phyloP scores from a whole-genome alignment of 2,329 filamentous ascomycete genomes.

The Cladophialophora exuberans region DNA sequence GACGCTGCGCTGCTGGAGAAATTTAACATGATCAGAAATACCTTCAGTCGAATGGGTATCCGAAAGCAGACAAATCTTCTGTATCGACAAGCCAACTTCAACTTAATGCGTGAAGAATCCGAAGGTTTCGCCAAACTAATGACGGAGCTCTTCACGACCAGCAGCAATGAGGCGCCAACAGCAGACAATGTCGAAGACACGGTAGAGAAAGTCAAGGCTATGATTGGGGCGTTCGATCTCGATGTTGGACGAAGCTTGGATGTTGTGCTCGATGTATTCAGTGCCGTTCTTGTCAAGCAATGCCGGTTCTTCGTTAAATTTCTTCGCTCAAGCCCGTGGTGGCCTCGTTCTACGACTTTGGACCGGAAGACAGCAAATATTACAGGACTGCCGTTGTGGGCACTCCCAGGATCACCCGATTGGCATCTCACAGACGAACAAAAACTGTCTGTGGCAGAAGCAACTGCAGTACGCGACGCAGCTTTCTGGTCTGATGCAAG shows the following conservation, averaged over 20 bases:
- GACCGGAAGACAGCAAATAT: slow-evolving; percentile 1
- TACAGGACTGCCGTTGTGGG: slow-evolving; percentile 81
- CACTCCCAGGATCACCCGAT: slow-evolving; percentile 69
- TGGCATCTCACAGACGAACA: slow-evolving; percentile 72
- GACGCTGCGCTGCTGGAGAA: slow-evolving; percentile 76
- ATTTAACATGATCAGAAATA: slow-evolving; percentile 80
- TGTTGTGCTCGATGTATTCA: slow-evolving; percentile 92
- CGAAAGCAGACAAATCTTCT: slow-evolving; percentile 90
- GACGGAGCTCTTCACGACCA: slow-evolving; percentile 91
- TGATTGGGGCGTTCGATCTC: slow-evolving; percentile 95
- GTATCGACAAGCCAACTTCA: slow-evolving; percentile 96
- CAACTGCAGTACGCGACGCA: slow-evolving; percentile 68
- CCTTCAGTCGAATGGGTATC: slow-evolving; percentile 80
- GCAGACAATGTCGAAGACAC: slow-evolving; percentile 79
- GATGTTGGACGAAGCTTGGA: slow-evolving; percentile 94
- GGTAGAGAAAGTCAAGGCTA: slow-evolving; percentile 87
- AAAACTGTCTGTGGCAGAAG: slow-evolving; percentile 58
- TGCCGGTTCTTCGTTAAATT: slow-evolving; percentile 94
- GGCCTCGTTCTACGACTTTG: slow-evolving; percentile 66
- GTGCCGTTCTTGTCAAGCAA: slow-evolving; percentile 88
- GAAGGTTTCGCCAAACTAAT: slow-evolving; percentile 97
- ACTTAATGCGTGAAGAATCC: slow-evolving; percentile 89
- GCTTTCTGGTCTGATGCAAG: slow-evolving; percentile 82
- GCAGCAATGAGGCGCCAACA: slow-evolving; percentile 72
- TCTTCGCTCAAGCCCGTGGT: slow-evolving; percentile 91